These are phyloP conservation scores for Thoreauomyces humboldtii DNA, from an alignment of 192 early-diverging fungal species.

Conservation along the genomic window DNA sequence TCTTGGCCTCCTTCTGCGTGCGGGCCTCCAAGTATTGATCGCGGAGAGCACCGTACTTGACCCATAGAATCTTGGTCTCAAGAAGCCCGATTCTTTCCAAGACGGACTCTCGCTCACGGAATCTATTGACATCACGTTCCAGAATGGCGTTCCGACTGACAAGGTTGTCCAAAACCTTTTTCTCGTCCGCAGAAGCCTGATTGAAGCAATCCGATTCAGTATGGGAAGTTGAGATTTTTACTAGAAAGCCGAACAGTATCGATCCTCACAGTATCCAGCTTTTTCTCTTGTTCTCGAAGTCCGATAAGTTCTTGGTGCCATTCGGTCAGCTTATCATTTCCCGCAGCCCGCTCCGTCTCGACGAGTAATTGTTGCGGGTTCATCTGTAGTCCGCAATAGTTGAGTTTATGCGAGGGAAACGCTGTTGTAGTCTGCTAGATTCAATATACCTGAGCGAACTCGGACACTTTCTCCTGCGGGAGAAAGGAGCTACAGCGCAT, in stretches of 20 bases:
- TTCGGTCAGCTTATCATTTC: conserved; percentile 59
- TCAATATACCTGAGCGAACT: conserved; percentile 81
- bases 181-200: conserved; percentile 49
- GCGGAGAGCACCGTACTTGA: conserved; percentile 60
- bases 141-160: conserved; percentile 66
- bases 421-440: neutral
- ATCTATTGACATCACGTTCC: conserved; percentile 73
- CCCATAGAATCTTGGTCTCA: conserved; percentile 60
- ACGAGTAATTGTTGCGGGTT: conserved; percentile 69
- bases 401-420: neutral
- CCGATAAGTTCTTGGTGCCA: conserved; percentile 68
- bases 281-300: conserved; percentile 33
- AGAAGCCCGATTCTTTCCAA: conserved; percentile 60
- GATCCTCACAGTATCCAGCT: conserved; percentile 31
- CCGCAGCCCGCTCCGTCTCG: conserved; percentile 85
- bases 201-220: too few relatives aligned
- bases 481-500: conserved; percentile 68
- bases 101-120: conserved; percentile 69
- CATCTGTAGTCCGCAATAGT: conserved; percentile 52
- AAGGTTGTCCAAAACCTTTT: conserved; percentile 58
- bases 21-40: conserved; percentile 45
- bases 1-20: neutral
- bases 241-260: neutral
- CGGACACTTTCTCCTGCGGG: conserved; percentile 91
- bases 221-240: too few relatives aligned